Percentiles rank a stretch among this genome's conserved stretches.
These are phyloP conservation scores for Mucor velutinosus DNA, from an alignment of 371 early-diverging fungal genomes.

Conservation along the genomic window DNA sequence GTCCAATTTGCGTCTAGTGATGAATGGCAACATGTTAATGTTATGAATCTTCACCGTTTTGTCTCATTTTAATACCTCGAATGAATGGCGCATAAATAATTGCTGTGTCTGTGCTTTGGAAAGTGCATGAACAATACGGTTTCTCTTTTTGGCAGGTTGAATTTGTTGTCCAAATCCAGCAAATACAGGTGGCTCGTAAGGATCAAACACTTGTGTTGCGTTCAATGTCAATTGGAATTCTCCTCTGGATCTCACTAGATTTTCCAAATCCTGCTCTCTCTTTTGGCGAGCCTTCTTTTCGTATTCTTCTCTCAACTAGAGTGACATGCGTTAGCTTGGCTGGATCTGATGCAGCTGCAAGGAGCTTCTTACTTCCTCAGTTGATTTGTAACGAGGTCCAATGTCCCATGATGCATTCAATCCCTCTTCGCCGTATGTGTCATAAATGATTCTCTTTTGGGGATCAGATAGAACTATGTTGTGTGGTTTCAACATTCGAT, in stretches of 20 bases:
- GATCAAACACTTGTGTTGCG: constrained; percentile 59
- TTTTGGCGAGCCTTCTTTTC: constrained; percentile 71
- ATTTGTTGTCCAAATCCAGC: constrained; percentile 40
- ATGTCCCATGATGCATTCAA: constrained; percentile 77
- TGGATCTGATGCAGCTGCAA: not conserved
- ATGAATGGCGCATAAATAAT: constrained; percentile 81
- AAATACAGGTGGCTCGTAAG: constrained; percentile 57
- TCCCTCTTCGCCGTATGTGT: constrained; percentile 90
- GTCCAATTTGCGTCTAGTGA: constrained; percentile 67
- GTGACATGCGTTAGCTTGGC: not conserved
- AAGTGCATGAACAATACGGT: constrained; percentile 30
- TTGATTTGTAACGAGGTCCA: constrained; percentile 74
- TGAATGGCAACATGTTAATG: not conserved
- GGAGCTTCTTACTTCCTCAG: constrained; percentile 69
- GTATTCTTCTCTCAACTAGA: constrained; percentile 82
- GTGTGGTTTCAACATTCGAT: not conserved
- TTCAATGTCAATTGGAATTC: constrained; percentile 61
- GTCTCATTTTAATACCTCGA: constrained; percentile 59
- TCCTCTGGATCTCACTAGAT: constrained; percentile 68
- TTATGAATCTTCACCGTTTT: not conserved
- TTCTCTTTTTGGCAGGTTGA: constrained; percentile 17
- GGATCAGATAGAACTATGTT: constrained; percentile 78
- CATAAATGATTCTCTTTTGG: constrained; percentile 84
- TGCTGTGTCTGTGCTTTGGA: constrained; percentile 66
- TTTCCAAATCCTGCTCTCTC: constrained; percentile 80